A percentile compares a stretch with the other conserved stretches of the same genome.
Conservation (phyloP, 1,284 basidiomycete species). For the Sporisorium scitamineum region DNA sequence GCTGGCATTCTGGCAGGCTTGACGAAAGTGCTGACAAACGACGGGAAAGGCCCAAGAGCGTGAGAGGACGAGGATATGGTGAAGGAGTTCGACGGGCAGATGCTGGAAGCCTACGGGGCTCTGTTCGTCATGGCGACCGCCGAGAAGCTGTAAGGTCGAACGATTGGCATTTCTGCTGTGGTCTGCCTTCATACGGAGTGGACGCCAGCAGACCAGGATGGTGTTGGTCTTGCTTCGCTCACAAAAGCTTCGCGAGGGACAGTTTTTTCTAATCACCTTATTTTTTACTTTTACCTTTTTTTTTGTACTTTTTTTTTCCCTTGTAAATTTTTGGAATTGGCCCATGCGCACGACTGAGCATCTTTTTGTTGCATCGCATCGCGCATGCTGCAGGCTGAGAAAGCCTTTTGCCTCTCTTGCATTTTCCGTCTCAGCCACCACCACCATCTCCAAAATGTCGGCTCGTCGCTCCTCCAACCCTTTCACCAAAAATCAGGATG, state of each 20-base stretch:
- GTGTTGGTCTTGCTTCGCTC: conserved; percentile 4
- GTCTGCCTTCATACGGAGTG: conserved; percentile 27
- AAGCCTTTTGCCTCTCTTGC: not conserved
- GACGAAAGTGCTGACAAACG: conserved; percentile 23
- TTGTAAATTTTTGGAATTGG: too few species aligned
- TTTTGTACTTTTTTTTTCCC: too few species aligned
- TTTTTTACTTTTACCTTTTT: too few species aligned
- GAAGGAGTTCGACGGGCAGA: conserved; percentile 39
- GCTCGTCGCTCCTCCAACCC: conserved; percentile 41
- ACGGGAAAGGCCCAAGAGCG: conserved; percentile 17
- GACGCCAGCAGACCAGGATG: conserved; percentile 30
- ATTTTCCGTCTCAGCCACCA: conserved; percentile 5
- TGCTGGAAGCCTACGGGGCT: conserved; percentile 22
- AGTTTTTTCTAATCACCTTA: too few species aligned
- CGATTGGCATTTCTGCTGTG: not conserved
- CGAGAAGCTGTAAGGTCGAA: conserved; percentile 2
- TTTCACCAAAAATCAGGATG: conserved; percentile 51
- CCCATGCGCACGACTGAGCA: too few species aligned
- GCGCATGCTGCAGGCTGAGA: too few species aligned
- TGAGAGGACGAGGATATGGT: conserved; percentile 29
- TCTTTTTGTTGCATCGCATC: too few species aligned
- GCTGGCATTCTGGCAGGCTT: conserved; percentile 13
- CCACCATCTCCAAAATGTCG: conserved; percentile 14
- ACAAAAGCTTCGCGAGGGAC: too few species aligned
- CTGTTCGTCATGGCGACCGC: not conserved